Evolutionary conservation across 768 basidiomycete genomes (phyloP), one percentile per base, ranked within the genome.

Genomic region (Naganishia friedmannii): DNA sequence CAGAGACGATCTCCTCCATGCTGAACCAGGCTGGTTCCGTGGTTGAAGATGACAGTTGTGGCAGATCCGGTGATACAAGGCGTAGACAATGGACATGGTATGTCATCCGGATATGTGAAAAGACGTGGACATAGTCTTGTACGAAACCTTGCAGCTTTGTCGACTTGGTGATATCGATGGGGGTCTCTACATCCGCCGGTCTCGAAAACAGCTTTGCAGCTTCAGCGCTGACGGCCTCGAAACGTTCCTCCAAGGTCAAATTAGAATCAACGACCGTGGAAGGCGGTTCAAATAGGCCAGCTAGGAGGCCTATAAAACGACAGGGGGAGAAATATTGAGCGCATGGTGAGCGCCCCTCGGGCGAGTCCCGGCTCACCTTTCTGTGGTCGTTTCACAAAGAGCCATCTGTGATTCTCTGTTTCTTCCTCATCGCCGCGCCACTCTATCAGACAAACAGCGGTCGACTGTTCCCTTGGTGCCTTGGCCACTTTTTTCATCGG

Each of bases 41-140:
- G 21, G 1, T 19, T 13, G 10, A 42, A 15, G 60, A 26, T 42
- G 39, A 42, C 12, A 63, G 39, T 45, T 26, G 42, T 12, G 60
- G 60, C 17, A 29, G 60, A 26, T 42, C 2, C 23, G 28, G n/a
- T 29, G 60, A 42, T 10, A 17, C 26, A 12, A 63, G 60, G 37
- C 42, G 60, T 15, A 63, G 37, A 9, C 60, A 42, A 63, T 63
- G 60, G 5, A 81, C 74, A 58, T 79, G 74, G 68, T 82, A 94
- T 15, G 90, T 93, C 83, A 93, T 92, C 75, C 84, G 87, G 77
- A 94, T 90, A 78, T 97, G 93, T 10, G 91, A 92, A 81, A 96
- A 96, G 56, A 92, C 83, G 76, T 95, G 93, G 3, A 88, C 69
- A 45, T 94, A 87, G 70, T 89, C 85, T 13, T 88, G 88, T 26